Percentiles rank a stretch among this genome's conserved stretches.
Evolutionary conservation across 192 early-diverging fungal species (phyloP).

Genomic region (Coemansia sp.): DNA sequence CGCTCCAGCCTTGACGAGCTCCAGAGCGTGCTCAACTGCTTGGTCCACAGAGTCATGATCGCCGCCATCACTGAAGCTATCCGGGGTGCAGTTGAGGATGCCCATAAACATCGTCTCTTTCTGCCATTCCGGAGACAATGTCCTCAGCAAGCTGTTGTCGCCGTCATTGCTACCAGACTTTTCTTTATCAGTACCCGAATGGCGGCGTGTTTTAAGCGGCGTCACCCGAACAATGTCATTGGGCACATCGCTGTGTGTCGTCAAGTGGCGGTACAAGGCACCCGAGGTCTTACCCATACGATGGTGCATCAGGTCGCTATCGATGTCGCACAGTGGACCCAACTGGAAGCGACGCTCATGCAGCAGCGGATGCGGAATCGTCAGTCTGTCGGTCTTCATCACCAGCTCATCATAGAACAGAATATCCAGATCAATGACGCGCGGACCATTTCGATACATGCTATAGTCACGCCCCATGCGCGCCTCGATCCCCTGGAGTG

Average conservation of each 20-base stretch:
- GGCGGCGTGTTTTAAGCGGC: constrained; percentile 31
- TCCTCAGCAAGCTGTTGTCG: constrained; percentile 51
- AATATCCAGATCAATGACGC: constrained; percentile 95
- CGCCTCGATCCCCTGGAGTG: constrained; percentile 81
- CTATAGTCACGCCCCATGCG: constrained; percentile 72
- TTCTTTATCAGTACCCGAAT: constrained; percentile 8
- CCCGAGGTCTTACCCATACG: constrained; percentile 71
- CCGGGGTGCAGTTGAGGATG: constrained; percentile 95
- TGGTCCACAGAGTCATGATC: constrained; percentile 56
- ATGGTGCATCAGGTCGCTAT: constrained; percentile 84
- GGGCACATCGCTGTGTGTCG: constrained; percentile 51
- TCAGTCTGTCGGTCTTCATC: constrained; percentile 61
- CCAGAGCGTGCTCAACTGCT: constrained; percentile 64
- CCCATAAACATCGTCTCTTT: constrained; percentile 87
- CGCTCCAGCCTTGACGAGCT: constrained; percentile 72
- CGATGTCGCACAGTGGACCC: constrained; percentile 91
- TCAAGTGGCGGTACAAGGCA: constrained; percentile 58
- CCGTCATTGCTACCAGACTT: constrained; percentile 10
- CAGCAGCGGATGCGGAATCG: constrained; percentile 85
- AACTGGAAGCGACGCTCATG: constrained; percentile 95
- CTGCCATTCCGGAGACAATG: constrained; percentile 42
- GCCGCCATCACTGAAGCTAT: constrained; percentile 96
- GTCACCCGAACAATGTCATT: constrained; percentile 48
- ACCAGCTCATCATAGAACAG: constrained; percentile 83
- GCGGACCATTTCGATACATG: constrained; percentile 77